Base-by-base conservation (phyloP, 129 eudicot species). In the Mikania micrantha region DNA sequence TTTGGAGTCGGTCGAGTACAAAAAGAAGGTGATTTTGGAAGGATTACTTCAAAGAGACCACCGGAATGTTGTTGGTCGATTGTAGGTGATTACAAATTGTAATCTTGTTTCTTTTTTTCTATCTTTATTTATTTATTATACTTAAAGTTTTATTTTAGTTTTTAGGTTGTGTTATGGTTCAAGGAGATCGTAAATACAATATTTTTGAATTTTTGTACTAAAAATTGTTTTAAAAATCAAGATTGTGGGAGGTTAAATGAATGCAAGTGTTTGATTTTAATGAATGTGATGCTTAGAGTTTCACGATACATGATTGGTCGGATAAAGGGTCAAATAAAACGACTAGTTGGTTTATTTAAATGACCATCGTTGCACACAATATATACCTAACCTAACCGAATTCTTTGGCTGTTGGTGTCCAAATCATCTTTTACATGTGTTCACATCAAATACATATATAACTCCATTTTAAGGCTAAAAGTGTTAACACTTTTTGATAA, bases 1-100 rank as follows among this genome's bases (percentile, higher is more conserved):
- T 40, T 57, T 69, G 25, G 73, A 63, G 52, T 75, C 86, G 19
- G 53, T 9, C 60, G 83, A 77, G 72, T 72, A 83, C 48, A 80
- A 86, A 71, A 86, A 80, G 32, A 83, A 75, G 59, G 84, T 86
- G 21, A 84, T 83, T 54, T 60, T 86, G 42, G 84, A 82, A 59
- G 93, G 88, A 20, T 66, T 86, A 52, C 84, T 86, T 49, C 70
- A 76, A 67, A 75, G 93, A 47, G 77, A 80, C 64, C 75, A 67
- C 22, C 78, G 79, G 8, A 57, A 29, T 74, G 60, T 66, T 41
- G 60, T 45, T 25, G 84, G 79, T 24, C 68, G 79, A n/a, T 40
- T 53, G 40, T 74, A 65, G 67, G 49, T 45, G 12, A 53, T 53
- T 3, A 53, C 32, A 22, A 12, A 22, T 10, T 22, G 10, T 24